phyloP scores from a whole-genome alignment of 2,329 filamentous ascomycete species.

The Epichloe gansuensis region DNA sequence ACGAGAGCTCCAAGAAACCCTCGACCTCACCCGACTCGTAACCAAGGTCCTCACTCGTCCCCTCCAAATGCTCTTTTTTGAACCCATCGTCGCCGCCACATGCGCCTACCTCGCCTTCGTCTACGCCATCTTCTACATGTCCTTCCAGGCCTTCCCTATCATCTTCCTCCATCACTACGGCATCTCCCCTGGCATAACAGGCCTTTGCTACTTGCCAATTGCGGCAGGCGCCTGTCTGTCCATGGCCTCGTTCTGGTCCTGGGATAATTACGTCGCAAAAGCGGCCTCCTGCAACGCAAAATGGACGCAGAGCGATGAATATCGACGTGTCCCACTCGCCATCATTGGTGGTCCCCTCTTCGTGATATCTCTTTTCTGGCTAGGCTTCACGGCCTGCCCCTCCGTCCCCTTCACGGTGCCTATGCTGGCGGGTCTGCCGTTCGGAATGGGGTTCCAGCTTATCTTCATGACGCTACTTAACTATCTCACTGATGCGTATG shows the following conservation, averaged over 20 bases:
- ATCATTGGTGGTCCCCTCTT: conserved; percentile 56
- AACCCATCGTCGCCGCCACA: conserved; percentile 59
- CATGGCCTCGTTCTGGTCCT: conserved; percentile 49
- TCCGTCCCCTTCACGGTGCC: conserved; percentile 40
- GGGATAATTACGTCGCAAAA: conserved; percentile 45
- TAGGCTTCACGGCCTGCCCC: conserved; percentile 43
- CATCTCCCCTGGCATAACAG: conserved; percentile 49
- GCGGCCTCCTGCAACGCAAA: conserved; percentile 34
- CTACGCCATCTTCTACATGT: conserved; percentile 57
- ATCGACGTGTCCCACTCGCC: conserved; percentile 57
- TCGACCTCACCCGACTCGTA: conserved; percentile 43
- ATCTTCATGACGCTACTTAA: conserved; percentile 53
- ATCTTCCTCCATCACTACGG: conserved; percentile 53
- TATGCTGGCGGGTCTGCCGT: conserved; percentile 46
- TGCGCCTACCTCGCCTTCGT: conserved; percentile 59
- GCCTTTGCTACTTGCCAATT: conserved; percentile 57
- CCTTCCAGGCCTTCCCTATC: conserved; percentile 61
- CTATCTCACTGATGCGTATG: conserved; percentile 56
- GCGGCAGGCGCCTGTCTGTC: conserved; percentile 48
- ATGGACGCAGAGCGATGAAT: conserved; percentile 53
- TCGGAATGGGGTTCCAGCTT: conserved; percentile 48
- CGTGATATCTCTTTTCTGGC: conserved; percentile 43
- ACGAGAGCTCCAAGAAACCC: conserved; percentile 46
- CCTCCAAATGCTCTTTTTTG: conserved; percentile 56
- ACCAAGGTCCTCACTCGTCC: conserved; percentile 60